Base-by-base conservation (phyloP, 2,329 filamentous ascomycete genomes). In the Endoconidiophora polonica region DNA sequence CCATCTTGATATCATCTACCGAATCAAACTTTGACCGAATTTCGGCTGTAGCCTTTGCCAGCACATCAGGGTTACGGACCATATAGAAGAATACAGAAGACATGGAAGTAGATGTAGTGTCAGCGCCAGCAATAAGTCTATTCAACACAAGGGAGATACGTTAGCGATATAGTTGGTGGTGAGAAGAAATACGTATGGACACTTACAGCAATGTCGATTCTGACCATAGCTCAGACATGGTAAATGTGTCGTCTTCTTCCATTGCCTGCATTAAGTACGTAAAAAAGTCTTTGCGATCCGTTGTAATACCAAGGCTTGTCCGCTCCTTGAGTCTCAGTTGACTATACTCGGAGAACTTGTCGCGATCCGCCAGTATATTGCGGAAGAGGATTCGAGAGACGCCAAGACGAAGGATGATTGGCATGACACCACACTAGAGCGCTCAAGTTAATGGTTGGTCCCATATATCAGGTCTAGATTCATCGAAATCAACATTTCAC, bases 231-330 rank as follows among this genome's bases (percentile, higher is more conserved):
- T 84, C 81, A 0, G 74, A 72, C 2, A 70, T 79, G 39, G 69
- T 72, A 58, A 84, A 80, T 1, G 77, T 77, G 52, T 74, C 69
- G 48, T 80, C 80, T 0, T 80, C 79, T 56, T 86, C 81, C 38
- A 74, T 74, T 5, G 81, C 81, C 58, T 79, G 79, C 53, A 86
- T 72, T 9, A 86, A 71, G 61, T 85, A 79, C 63, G 83, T 79
- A 66, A 86, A 85, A 66, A 86, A 85, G 60, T 86, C 82, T 51
- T 79, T 77, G 33, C 81, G 79, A 57, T 77, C 78, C 44, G 73
- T 78, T 4, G 40, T 24, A 55, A 77, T 76, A 24, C 79, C 79
- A 23, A 81, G 66, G 54, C 77, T 76, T 45, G 79, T 82, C 22
- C 81, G 73, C 58, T 83, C 76, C 12, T 72, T 72, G 39, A 83